Evolutionary conservation across 1,284 basidiomycete genomes (phyloP).

Genomic region (Heterobasidion occidentale): DNA sequence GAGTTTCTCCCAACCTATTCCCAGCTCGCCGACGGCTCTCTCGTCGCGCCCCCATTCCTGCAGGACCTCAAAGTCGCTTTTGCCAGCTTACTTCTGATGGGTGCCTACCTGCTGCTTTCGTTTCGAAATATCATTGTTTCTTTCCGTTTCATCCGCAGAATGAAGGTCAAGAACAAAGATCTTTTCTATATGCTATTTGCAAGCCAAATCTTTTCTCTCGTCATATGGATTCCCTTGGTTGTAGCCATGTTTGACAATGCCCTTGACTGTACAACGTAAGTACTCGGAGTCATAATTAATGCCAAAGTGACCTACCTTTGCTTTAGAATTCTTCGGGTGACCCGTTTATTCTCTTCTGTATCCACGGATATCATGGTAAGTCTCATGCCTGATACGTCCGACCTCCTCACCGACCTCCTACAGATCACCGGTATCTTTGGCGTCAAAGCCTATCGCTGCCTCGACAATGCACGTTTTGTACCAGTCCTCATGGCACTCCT

Average conservation of each 20-base stretch:
- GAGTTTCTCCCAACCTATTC: constrained; percentile 42
- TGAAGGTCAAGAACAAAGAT: constrained; percentile 53
- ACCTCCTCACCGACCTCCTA: background rate
- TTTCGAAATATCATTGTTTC: constrained; percentile 45
- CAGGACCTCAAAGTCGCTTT: constrained; percentile 35
- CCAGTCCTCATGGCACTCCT: constrained; percentile 32
- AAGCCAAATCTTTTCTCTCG: constrained; percentile 47
- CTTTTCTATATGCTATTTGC: constrained; percentile 47
- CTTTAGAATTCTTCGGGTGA: constrained; percentile 4
- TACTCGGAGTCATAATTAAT: constrained; percentile 1
- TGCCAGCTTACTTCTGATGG: constrained; percentile 37
- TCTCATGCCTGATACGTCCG: background rate
- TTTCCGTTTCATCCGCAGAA: constrained; percentile 42
- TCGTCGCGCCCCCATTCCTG: constrained; percentile 40
- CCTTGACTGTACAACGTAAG: constrained; percentile 30
- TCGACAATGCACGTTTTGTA: constrained; percentile 49
- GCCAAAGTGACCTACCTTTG: background rate
- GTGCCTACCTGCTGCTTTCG: constrained; percentile 45
- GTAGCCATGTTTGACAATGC: constrained; percentile 36
- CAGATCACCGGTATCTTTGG: constrained; percentile 60
- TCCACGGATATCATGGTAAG: constrained; percentile 33
- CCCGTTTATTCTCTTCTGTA: constrained; percentile 4
- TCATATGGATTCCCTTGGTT: constrained; percentile 35
- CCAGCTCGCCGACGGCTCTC: constrained; percentile 50
- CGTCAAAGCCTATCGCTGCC: constrained; percentile 58